A percentile compares a stretch with the other conserved stretches of the same genome.
phyloP scores from a whole-genome alignment of 2,329 filamentous ascomycete species.

The Neofusicoccum kwambonambiense region DNA sequence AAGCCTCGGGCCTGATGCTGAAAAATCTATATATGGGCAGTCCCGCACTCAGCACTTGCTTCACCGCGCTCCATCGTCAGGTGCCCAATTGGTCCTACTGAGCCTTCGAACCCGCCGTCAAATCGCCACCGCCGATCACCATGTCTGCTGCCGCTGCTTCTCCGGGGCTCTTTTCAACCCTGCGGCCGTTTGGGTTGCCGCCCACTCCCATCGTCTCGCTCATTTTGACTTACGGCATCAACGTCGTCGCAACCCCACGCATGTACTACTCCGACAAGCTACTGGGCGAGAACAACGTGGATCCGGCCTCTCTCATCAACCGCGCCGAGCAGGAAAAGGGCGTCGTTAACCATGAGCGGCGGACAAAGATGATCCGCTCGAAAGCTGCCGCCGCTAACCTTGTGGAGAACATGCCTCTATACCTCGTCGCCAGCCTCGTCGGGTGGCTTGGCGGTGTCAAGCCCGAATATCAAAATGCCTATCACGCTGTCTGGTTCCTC shows the following conservation, averaged over 20 bases:
- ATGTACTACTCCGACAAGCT: conserved; percentile 6
- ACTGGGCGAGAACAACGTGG: conserved; percentile 10
- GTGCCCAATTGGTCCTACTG: no score
- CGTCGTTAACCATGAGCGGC: conserved; percentile 1
- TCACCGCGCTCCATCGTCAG: no score
- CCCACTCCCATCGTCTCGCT: conserved; percentile 12
- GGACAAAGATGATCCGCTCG: conserved; percentile 4
- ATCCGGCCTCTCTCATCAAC: background rate
- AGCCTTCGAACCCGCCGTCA: no score
- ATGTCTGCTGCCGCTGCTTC: background rate
- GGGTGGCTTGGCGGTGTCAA: conserved; percentile 11
- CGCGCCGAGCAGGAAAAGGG: conserved; percentile 13
- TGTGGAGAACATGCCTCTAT: background rate
- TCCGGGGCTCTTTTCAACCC: conserved; percentile 3
- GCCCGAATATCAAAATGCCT: conserved; percentile 3
- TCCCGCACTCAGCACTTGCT: no score
- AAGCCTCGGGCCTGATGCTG: background rate
- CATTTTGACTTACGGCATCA: conserved; percentile 11
- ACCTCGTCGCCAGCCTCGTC: conserved; percentile 2
- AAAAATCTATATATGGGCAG: no score
- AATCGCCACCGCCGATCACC: background rate
- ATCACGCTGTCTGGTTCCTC: conserved; percentile 1
- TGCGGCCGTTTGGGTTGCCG: background rate
- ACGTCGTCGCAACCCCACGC: conserved; percentile 5
- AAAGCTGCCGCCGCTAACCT: conserved; percentile 7